Base-by-base conservation (phyloP, 1,139 yeast genomes). In the Zygoascus meyerae region DNA sequence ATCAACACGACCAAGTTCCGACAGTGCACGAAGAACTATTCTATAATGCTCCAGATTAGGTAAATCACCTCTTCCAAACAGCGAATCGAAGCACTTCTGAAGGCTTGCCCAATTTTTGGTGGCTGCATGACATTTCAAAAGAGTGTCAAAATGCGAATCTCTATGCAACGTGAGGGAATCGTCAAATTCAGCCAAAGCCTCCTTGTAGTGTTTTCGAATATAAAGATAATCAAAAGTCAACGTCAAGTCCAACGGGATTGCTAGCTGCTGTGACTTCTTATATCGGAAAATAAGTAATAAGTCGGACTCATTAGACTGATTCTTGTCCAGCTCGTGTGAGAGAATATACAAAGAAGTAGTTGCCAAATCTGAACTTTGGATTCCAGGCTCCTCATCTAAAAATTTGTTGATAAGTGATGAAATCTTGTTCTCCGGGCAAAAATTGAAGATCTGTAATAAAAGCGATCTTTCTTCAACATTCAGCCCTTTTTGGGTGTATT, bases 11-110 rank as follows among this genome's bases (percentile, higher is more conserved):
- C 87, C 87, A 40, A 77, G 65, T 7, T 65, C 59, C 0, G 86
- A 79, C 51, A 86, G 67, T 0, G 87, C 80, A 46, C 70, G 67
- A 77, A 87, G 78, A 4, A 83, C 79, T 32, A 79, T 73, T 3
- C 78, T 73, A 59, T 84, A 85, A 59, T 84, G 89, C 5, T 68
- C 60, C 11, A 75, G 65, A 43, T 74, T 73, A 0, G 89, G 85
- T 18, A 77, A 63, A 37, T 75, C 69, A 1, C 81, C 82, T 21
- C 72, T 66, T 1, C 81, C 81, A 52, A 79, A 75, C 62, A 83
- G 68, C 2, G 70, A 72, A 52, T 83, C 86, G 58, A 86, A 82
- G 44, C 78, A 75, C n/a, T 66, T 57, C 59, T 82, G 83, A 51
- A 86, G 68, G 5, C 74, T 67, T 28, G 66, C 65, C 84, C 89